phyloP scores from a whole-genome alignment of 2,329 filamentous ascomycete genomes.

The Ophiostoma pallidulum region DNA sequence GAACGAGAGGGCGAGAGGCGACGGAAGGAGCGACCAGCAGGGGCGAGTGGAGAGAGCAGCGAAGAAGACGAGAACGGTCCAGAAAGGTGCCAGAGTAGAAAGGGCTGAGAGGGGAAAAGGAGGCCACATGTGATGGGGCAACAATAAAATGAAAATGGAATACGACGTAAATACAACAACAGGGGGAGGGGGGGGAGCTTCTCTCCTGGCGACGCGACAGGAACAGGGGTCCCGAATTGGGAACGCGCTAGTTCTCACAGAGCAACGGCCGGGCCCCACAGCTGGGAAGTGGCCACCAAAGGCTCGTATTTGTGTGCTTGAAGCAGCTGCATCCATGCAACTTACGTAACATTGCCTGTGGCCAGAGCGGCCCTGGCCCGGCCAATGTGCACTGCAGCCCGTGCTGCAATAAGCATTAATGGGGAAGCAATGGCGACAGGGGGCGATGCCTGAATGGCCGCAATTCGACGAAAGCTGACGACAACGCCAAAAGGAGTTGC shows the following conservation, averaged over 20 bases:
- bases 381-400: too few species aligned
- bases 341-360: too few species aligned
- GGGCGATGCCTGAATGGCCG: too few species aligned
- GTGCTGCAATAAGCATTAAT: too few species aligned
- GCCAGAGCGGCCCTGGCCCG: too few species aligned
- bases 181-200: background rate
- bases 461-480: too few species aligned
- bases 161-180: background rate
- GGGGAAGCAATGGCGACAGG: too few species aligned
- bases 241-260: constrained; percentile 5
- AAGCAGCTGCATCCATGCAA: too few species aligned
- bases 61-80: background rate
- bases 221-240: background rate
- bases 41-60: background rate
- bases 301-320: background rate
- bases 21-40: too few species aligned
- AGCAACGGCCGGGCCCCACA: constrained; percentile 10
- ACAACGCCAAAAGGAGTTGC: too few species aligned
- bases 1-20: background rate
- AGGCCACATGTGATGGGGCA: constrained; percentile 2
- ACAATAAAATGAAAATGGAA: constrained; percentile 5
- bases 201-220: constrained; percentile 4
- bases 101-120: too few species aligned
- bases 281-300: background rate
- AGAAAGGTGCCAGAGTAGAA: too few species aligned